Base-by-base conservation (phyloP, 352 stramenopile species). In the Globisporangium nodosum region DNA sequence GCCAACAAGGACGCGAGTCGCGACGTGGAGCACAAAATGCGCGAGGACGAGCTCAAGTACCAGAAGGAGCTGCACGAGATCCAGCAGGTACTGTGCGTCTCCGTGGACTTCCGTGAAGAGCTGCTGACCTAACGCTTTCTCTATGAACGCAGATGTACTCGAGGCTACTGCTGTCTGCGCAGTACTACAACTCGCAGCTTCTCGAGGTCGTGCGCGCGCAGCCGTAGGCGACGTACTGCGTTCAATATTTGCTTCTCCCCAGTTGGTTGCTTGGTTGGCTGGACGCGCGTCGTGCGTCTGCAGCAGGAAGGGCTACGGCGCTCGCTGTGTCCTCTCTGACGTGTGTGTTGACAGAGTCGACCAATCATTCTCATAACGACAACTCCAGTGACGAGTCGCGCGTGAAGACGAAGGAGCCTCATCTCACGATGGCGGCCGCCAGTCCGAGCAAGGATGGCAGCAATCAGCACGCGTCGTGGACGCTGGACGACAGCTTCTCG, bases 121-220 rank as follows among this genome's bases (percentile, higher is more conserved):
- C 31, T 52, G 11, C 50, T 9, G 63, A 12, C 18, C 48, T 60
- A 31, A 52, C 49, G 5, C 6, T 54, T 24, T 21, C 59, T 13
- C 24, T 21, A 12, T 55, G 45, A 8, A 47, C 56, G 54, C 56
- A 92, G 74, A 88, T 89, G 76, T 92, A 88, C 67, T 65, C 66
- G 16, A 74, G 79, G 20, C 60, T 92, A 54, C 76, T 85, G 57
- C 64, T 85, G 52, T 68, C 82, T 1, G 70, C 76, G 27, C 65
- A 87, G 58, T 78, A 74, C 59, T 92, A 92, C 74, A 92, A 90
- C 56, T 63, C 71, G 7, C 69, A 87, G 60, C 54, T 92, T 21
- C 65, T 84, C 16, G 61, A 84, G 33, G 79, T 68, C 47, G 74
- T 88, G 39, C 65, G 63, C 46, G 57, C 56, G 24, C 71, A 62